phyloP scores from a whole-genome alignment of 495 filamentous ascomycete species.

The Penicillium verhagenii region DNA sequence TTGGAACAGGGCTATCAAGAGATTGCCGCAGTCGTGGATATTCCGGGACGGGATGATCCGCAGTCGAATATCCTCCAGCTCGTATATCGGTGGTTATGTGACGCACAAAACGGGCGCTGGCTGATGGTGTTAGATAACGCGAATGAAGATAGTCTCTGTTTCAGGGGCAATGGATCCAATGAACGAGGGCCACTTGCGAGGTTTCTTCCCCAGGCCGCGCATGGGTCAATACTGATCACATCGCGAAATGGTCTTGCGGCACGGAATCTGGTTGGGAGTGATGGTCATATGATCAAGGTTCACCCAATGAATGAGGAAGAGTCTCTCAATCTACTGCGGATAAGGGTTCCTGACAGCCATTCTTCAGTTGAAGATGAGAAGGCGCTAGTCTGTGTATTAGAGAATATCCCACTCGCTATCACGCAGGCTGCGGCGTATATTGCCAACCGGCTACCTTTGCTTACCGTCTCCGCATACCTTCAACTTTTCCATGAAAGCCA shows the following conservation, averaged over 20 bases:
- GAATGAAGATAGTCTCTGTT: constrained; percentile 29
- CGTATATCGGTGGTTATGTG: not conserved
- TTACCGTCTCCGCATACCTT: constrained; percentile 17
- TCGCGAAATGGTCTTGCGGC: constrained; percentile 34
- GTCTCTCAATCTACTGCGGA: constrained; percentile 6
- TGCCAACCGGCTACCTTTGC: constrained; percentile 14
- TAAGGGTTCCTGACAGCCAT: not conserved
- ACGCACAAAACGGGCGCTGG: not conserved
- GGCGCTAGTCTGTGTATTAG: constrained; percentile 23
- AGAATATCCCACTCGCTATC: constrained; percentile 34
- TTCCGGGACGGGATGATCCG: constrained; percentile 6
- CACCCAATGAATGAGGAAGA: constrained; percentile 28
- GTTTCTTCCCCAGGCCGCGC: constrained; percentile 27
- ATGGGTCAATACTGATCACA: constrained; percentile 23
- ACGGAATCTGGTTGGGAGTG: constrained; percentile 19
- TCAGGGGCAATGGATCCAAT: constrained; percentile 11
- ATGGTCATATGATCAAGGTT: constrained; percentile 22
- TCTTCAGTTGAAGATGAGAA: constrained; percentile 6
- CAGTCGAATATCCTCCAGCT: constrained; percentile 10
- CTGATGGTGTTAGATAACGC: not conserved
- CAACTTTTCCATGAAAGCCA: constrained; percentile 16
- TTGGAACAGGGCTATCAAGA: not conserved
- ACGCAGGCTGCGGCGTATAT: constrained; percentile 35
- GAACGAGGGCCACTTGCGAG: constrained; percentile 13
- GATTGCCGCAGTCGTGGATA: not conserved